Evolutionary conservation across 2,329 filamentous ascomycete species (phyloP).

Genomic region (Karstenula rhodostoma): DNA sequence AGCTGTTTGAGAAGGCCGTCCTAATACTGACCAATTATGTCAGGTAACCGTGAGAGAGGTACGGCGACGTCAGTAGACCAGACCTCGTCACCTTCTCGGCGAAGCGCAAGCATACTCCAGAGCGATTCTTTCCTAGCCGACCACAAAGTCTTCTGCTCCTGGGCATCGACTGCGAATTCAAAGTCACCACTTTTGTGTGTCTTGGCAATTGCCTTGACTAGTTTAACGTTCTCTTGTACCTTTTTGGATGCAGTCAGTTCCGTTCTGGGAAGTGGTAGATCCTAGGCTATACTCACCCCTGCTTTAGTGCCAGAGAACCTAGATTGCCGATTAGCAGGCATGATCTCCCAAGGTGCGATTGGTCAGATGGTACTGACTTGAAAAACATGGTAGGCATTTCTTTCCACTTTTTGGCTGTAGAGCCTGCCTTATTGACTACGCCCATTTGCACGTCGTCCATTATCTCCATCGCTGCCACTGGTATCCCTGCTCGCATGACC

Average conservation of each 20-base stretch:
- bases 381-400: conserved; percentile 83
- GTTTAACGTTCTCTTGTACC: conserved; percentile 77
- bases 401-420: conserved; percentile 75
- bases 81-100: conserved; percentile 64
- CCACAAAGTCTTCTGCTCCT: conserved; percentile 66
- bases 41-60: conserved; percentile 66
- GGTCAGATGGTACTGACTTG: conserved; percentile 62
- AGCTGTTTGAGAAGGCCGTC: background rate
- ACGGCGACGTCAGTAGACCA: conserved; percentile 71
- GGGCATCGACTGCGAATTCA: conserved; percentile 62
- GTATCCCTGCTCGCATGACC: conserved; percentile 78
- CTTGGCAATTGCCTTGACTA: conserved; percentile 73
- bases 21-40: conserved; percentile 62
- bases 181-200: conserved; percentile 64
- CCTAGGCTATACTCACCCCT: conserved; percentile 52
- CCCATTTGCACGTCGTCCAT: conserved; percentile 91
- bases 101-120: conserved; percentile 67
- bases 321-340: conserved; percentile 31
- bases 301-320: conserved; percentile 77
- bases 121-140: conserved; percentile 67
- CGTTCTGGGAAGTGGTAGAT: conserved; percentile 27
- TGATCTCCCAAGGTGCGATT: conserved; percentile 13
- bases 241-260: conserved; percentile 41
- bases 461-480: conserved; percentile 80
- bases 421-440: conserved; percentile 78